Conservation (phyloP, 1,139 yeast genomes). For the Yamadazyma atmosphaerica region DNA sequence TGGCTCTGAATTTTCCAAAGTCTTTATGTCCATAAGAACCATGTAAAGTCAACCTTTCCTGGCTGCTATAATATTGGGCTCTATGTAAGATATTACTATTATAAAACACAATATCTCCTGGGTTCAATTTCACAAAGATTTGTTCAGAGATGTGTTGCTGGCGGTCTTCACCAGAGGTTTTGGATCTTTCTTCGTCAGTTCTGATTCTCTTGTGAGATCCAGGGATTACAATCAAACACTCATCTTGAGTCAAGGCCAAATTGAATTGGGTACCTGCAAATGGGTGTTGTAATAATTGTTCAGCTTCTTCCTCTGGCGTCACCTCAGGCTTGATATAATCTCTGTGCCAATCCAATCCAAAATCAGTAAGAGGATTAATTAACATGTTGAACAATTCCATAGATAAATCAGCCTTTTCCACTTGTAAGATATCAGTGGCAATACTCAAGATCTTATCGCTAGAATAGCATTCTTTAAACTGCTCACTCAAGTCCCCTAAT, state of each 20-base stretch:
- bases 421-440: slow-evolving; percentile 48
- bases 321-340: slow-evolving; percentile 55
- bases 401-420: slow-evolving; percentile 33
- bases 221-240: slow-evolving; percentile 53
- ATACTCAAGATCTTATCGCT: slow-evolving; percentile 41
- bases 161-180: slow-evolving; percentile 34
- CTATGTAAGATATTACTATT: slow-evolving; percentile 56
- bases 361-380: slow-evolving; percentile 56
- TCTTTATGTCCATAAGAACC: slow-evolving; percentile 54
- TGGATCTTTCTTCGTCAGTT: slow-evolving; percentile 47
- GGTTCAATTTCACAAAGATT: slow-evolving; percentile 43
- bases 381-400: slow-evolving; percentile 61
- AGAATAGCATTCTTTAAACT: slow-evolving; percentile 49
- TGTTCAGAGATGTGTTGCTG: slow-evolving; percentile 43
- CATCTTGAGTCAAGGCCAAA: slow-evolving; percentile 51
- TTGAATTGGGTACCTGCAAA: slow-evolving; percentile 58
- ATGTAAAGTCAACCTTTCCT: slow-evolving; percentile 49
- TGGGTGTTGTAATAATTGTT: slow-evolving; percentile 38
- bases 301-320: slow-evolving; percentile 47
- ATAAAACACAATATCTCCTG: slow-evolving; percentile 58
- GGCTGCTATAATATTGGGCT: slow-evolving; percentile 43
- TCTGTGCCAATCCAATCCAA: slow-evolving; percentile 59
- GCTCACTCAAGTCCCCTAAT: slow-evolving; percentile 35
- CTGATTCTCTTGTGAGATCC: slow-evolving; percentile 51
- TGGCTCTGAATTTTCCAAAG: slow-evolving; percentile 47